Conservation (phyloP, 2,329 filamentous ascomycete species). For the Xylaria sp. region DNA sequence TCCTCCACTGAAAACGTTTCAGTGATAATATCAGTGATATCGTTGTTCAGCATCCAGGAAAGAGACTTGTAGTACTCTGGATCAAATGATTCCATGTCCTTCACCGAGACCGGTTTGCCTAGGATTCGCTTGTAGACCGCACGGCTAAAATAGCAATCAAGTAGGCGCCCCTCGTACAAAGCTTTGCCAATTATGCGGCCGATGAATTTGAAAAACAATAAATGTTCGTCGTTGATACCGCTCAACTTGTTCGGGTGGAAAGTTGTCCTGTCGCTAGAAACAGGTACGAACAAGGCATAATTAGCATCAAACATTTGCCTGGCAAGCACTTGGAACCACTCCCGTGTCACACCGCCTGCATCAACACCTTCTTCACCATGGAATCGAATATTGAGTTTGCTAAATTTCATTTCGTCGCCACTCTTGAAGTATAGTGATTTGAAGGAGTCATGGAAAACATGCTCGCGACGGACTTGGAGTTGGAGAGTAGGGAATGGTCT, state of each 20-base stretch:
- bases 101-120: slow-evolving; percentile 93
- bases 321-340: slow-evolving; percentile 98
- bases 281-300: slow-evolving; percentile 95
- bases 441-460: slow-evolving; percentile 98
- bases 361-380: slow-evolving; percentile 97
- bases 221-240: slow-evolving; percentile 91
- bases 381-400: slow-evolving; percentile 97
- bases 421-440: slow-evolving; percentile 97
- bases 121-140: slow-evolving; percentile 98
- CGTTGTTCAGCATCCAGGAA: slow-evolving; percentile 98
- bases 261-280: slow-evolving; percentile 95
- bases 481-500: slow-evolving; percentile 79
- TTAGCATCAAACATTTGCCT: slow-evolving; percentile 99
- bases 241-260: slow-evolving; percentile 98
- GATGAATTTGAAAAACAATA: slow-evolving; percentile 99
- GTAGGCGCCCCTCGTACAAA: slow-evolving; percentile 91
- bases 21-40: slow-evolving; percentile 97
- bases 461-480: slow-evolving; percentile 88
- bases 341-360: slow-evolving; percentile 94
- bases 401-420: slow-evolving; percentile 98
- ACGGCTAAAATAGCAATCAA: slow-evolving; percentile 98
- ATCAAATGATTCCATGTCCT: slow-evolving; percentile 99
- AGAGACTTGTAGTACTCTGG: slow-evolving; percentile 99
- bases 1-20: slow-evolving; percentile 96
- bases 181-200: slow-evolving; percentile 98